Evolutionary conservation across 225 moss, liverwort and hornwort genomes (phyloP).

Genomic region (Neckera pumila): DNA sequence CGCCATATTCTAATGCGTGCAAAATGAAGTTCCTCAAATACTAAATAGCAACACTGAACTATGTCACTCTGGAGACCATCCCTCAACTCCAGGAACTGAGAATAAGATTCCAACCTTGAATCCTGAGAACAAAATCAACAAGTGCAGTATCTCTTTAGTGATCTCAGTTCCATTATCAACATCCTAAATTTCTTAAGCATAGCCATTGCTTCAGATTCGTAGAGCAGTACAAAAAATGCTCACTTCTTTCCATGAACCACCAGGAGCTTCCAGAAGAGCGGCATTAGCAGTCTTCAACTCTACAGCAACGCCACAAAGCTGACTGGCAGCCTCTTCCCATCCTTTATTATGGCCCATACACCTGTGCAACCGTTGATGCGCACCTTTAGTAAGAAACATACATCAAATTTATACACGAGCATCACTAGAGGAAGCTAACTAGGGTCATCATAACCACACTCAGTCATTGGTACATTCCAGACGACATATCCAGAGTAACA

Average conservation of each 20-base stretch:
- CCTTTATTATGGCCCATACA: slow-evolving; percentile 99
- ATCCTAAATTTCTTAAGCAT: background rate
- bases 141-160: background rate
- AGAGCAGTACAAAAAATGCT: background rate
- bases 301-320: slow-evolving; percentile 65
- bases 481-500: background rate
- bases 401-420: background rate
- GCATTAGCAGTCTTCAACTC: slow-evolving; percentile 97
- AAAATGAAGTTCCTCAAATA: background rate
- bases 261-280: slow-evolving; percentile 83
- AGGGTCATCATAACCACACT: background rate
- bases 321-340: slow-evolving; percentile 98
- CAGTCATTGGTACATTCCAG: background rate
- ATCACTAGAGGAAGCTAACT: background rate
- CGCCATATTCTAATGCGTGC: background rate
- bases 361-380: slow-evolving; percentile 33
- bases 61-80: background rate
- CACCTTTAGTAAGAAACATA: background rate
- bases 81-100: background rate
- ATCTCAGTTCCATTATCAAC: background rate
- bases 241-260: slow-evolving; percentile 91
- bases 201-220: background rate
- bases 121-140: background rate
- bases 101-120: background rate
- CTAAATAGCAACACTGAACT: background rate